These are phyloP conservation scores for Lactarius tabidus DNA, from an alignment of 768 basidiomycete genomes.

Conservation along the genomic window DNA sequence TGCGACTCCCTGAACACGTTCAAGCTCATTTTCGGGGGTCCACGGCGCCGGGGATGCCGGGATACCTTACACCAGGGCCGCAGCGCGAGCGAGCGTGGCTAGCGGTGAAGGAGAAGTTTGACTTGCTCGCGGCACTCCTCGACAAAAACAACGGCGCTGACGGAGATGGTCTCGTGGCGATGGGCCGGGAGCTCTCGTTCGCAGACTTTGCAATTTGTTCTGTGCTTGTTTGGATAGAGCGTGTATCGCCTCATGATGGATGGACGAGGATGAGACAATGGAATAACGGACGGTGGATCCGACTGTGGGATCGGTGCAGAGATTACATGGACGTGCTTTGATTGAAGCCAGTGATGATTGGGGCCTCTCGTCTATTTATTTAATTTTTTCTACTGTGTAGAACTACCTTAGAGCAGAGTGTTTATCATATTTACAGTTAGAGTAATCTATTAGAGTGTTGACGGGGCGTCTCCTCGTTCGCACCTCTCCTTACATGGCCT, in stretches of 20 bases:
- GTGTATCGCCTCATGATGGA: constrained; percentile 67
- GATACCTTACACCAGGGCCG: constrained; percentile 33
- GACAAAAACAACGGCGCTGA: constrained; percentile 61
- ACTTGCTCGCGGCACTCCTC: constrained; percentile 58
- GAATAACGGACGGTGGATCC: constrained; percentile 65
- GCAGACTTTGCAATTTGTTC: constrained; percentile 74
- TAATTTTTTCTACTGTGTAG: background rate
- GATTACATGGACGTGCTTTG: constrained; percentile 65
- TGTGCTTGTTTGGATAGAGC: constrained; percentile 69
- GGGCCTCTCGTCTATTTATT: background rate
- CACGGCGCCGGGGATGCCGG: constrained; percentile 21
- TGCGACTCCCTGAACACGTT: constrained; percentile 51
- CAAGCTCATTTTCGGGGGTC: constrained; percentile 45
- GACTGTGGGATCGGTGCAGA: constrained; percentile 57
- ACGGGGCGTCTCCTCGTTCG: constrained; percentile 14
- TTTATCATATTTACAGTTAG: background rate
- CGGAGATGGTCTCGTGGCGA: constrained; percentile 58
- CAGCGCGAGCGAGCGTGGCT: constrained; percentile 63
- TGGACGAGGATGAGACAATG: constrained; percentile 66
- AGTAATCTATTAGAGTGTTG: background rate
- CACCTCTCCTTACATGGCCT: constrained; percentile 27
- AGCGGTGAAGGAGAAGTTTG: constrained; percentile 61
- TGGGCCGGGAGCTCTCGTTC: constrained; percentile 64
- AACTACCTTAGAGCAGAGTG: background rate
- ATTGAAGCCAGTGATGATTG: constrained; percentile 2